These are phyloP conservation scores for Remersonia thermophila DNA, from an alignment of 2,329 filamentous ascomycete species.

Conservation along the genomic window DNA sequence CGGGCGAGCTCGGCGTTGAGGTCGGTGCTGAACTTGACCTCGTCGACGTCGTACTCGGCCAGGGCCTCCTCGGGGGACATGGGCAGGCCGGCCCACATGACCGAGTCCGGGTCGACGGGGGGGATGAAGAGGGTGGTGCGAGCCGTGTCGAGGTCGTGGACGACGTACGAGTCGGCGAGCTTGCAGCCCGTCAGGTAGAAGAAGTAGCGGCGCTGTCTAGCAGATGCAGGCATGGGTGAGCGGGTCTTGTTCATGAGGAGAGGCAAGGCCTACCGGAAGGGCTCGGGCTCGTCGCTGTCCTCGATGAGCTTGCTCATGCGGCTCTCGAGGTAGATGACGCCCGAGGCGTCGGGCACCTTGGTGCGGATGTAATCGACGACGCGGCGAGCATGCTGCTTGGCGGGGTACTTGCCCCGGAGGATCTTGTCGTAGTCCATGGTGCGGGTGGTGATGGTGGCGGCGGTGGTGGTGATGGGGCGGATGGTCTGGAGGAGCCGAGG, in stretches of 20 bases:
- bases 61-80: constrained; percentile 64
- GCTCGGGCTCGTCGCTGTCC: constrained; percentile 74
- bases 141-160: constrained; percentile 65
- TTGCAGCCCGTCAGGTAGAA: constrained; percentile 85
- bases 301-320: constrained; percentile 72
- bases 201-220: constrained; percentile 78
- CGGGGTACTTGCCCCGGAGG: constrained; percentile 59
- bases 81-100: constrained; percentile 89
- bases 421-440: constrained; percentile 33
- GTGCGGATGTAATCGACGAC: constrained; percentile 68
- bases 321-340: constrained; percentile 79
- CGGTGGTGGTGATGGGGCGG: too few relatives aligned
- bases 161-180: constrained; percentile 65
- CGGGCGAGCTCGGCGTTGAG: constrained; percentile 58
- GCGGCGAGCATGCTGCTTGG: constrained; percentile 71
- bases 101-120: constrained; percentile 71
- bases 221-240: too few relatives aligned
- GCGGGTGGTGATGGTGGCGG: too few relatives aligned
- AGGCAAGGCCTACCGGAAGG: constrained; percentile 65
- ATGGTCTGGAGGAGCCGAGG: too few relatives aligned
- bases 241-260: not conserved
- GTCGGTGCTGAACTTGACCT: constrained; percentile 58
- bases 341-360: constrained; percentile 51
- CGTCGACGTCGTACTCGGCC: constrained; percentile 68
- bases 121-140: constrained; percentile 83